Evolutionary conservation across 1,139 yeast species (phyloP).

Genomic region (Debaryomyces robertsiae): DNA sequence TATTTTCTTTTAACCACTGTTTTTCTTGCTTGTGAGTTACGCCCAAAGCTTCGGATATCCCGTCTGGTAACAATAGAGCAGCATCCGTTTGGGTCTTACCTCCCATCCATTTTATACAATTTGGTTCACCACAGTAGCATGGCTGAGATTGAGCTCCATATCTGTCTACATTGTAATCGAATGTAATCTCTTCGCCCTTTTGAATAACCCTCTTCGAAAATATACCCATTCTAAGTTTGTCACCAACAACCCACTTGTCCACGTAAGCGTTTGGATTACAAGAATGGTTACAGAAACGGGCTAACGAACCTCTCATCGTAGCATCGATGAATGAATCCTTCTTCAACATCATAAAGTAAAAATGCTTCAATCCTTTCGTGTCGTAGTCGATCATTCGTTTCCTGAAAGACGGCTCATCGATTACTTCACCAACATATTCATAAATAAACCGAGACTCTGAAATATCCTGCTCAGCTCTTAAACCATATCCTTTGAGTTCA

Average conservation of each 20-base stretch:
- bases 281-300: slow-evolving; percentile 92
- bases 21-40: slow-evolving; percentile 63
- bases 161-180: slow-evolving; percentile 94
- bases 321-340: slow-evolving; percentile 95
- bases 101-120: slow-evolving; percentile 91
- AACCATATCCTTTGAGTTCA: slow-evolving; percentile 85
- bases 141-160: slow-evolving; percentile 95
- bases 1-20: slow-evolving; percentile 65
- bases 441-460: slow-evolving; percentile 70
- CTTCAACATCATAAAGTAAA: slow-evolving; percentile 96
- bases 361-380: slow-evolving; percentile 71
- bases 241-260: slow-evolving; percentile 96
- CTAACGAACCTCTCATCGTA: slow-evolving; percentile 81
- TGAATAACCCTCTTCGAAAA: slow-evolving; percentile 75
- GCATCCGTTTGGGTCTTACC: slow-evolving; percentile 96
- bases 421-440: slow-evolving; percentile 94
- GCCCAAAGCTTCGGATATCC: slow-evolving; percentile 83
- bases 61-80: slow-evolving; percentile 79
- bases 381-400: slow-evolving; percentile 77
- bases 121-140: slow-evolving; percentile 91
- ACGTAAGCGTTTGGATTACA: slow-evolving; percentile 94
- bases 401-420: slow-evolving; percentile 72
- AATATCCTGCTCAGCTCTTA: slow-evolving; percentile 67
- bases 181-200: slow-evolving; percentile 90
- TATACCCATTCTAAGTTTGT: slow-evolving; percentile 89